Evolutionary conservation across 2,329 filamentous ascomycete species (phyloP).

Genomic region (Colletotrichum agaves): DNA sequence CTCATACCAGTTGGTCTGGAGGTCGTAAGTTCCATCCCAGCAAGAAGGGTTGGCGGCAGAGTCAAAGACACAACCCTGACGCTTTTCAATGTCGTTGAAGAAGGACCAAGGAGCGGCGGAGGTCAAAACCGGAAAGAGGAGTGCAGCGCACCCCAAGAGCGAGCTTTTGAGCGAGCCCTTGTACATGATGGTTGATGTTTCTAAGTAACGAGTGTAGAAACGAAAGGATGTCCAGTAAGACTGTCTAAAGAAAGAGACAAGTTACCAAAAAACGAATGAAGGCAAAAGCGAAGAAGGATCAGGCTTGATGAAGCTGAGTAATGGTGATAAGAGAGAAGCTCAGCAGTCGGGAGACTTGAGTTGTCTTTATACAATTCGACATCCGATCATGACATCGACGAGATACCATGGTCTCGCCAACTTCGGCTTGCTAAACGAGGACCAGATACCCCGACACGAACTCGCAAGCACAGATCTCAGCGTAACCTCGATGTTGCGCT

Average conservation of each 20-base stretch:
- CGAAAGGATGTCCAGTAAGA: slow-evolving; percentile 2
- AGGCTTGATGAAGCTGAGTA: slow-evolving; percentile 27
- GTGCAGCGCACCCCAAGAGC: slow-evolving; percentile 30
- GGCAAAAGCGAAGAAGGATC: slow-evolving; percentile 19
- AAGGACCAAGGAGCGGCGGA: slow-evolving; percentile 22
- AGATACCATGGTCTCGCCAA: slow-evolving; percentile 5
- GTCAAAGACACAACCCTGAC: slow-evolving; percentile 34
- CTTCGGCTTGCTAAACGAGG: not conserved
- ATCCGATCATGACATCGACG: not conserved
- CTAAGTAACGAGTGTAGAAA: slow-evolving; percentile 25
- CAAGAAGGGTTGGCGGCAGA: slow-evolving; percentile 34
- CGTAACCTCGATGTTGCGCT: slow-evolving; percentile 20
- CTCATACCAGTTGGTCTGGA: slow-evolving; percentile 36
- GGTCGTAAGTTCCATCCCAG: slow-evolving; percentile 34
- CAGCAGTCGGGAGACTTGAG: not conserved
- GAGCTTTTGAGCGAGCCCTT: slow-evolving; percentile 33
- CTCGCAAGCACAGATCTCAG: slow-evolving; percentile 10
- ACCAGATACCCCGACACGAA: not conserved
- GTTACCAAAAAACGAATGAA: slow-evolving; percentile 21
- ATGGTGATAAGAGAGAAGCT: slow-evolving; percentile 3
- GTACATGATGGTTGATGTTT: slow-evolving; percentile 24
- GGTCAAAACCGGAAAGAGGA: slow-evolving; percentile 30
- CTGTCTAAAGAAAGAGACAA: slow-evolving; percentile 2
- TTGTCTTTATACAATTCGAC: slow-evolving; percentile 28
- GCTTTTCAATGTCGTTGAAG: slow-evolving; percentile 19